Conservation (phyloP, 169 alveolate genomes). For the Plasmodium sp. region DNA sequence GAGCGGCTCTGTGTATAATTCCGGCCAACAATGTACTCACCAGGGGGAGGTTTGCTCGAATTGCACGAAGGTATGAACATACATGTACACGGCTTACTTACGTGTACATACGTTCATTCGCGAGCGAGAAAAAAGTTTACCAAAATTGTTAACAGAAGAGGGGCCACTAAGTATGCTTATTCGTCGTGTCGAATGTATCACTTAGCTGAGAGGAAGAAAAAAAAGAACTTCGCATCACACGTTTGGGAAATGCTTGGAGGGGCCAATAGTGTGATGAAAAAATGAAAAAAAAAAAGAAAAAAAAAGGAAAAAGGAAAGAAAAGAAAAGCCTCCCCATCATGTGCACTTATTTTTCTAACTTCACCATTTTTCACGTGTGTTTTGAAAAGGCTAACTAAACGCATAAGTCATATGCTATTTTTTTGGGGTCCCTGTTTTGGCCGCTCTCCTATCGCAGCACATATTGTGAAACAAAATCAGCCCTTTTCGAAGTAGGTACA, state of each 20-base stretch:
- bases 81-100: not conserved
- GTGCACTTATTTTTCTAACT: slow-evolving; percentile 3
- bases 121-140: not conserved
- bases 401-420: not conserved
- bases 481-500: not conserved
- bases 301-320: not conserved
- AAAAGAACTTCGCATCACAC: not conserved
- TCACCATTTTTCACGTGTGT: not conserved
- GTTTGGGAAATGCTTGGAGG: not conserved
- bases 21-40: not conserved
- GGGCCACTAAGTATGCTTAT: not conserved
- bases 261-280: not conserved
- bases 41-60: not conserved
- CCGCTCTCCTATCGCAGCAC: not conserved
- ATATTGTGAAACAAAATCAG: not conserved
- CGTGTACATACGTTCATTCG: not conserved
- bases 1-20: not conserved
- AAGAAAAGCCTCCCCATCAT: not conserved
- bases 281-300: not conserved
- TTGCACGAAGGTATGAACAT: slow-evolving; percentile 15
- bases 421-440: not conserved
- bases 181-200: not conserved
- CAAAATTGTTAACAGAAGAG: not conserved
- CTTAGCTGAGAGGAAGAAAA: not conserved
- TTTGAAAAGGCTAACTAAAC: not conserved